Conservation (phyloP, 306 rosid genomes). For the Corylus heterophylla region DNA sequence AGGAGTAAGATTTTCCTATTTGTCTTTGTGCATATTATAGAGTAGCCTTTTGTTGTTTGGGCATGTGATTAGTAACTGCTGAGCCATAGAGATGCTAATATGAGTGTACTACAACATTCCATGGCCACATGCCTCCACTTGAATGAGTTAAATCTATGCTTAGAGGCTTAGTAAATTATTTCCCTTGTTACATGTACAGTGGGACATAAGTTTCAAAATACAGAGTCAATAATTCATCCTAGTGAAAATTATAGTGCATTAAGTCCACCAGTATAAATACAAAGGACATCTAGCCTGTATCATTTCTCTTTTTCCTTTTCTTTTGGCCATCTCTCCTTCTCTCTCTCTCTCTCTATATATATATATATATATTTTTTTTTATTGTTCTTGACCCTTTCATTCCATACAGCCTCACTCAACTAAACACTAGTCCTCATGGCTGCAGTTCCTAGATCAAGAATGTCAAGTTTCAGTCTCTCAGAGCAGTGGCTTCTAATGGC, state of each 20-base stretch:
- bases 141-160: slow-evolving; percentile 5
- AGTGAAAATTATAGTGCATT: neutral
- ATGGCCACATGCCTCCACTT: neutral
- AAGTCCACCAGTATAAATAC: slow-evolving; percentile 20
- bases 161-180: slow-evolving; percentile 8
- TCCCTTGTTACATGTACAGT: neutral
- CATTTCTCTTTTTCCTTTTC: neutral
- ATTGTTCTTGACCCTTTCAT: neutral
- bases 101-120: neutral
- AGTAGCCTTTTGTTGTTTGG: neutral
- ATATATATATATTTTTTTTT: neutral
- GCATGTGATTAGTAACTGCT: neutral
- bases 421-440: slow-evolving; percentile 31
- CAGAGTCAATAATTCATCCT: slow-evolving; percentile 1
- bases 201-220: neutral
- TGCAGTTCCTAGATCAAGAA: slow-evolving; percentile 36
- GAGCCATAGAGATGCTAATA: neutral
- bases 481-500: slow-evolving; percentile 53
- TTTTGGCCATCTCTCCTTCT: neutral
- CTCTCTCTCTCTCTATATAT: neutral
- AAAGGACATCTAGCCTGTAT: slow-evolving; percentile 5
- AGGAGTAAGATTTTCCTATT: neutral
- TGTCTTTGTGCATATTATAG: neutral
- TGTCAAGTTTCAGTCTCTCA: slow-evolving; percentile 44
- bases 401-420: neutral